A percentile compares a stretch with the other conserved stretches of the same genome.
Conservation (phyloP, 495 filamentous ascomycete genomes). For the Hypoxylon crocopeplum region DNA sequence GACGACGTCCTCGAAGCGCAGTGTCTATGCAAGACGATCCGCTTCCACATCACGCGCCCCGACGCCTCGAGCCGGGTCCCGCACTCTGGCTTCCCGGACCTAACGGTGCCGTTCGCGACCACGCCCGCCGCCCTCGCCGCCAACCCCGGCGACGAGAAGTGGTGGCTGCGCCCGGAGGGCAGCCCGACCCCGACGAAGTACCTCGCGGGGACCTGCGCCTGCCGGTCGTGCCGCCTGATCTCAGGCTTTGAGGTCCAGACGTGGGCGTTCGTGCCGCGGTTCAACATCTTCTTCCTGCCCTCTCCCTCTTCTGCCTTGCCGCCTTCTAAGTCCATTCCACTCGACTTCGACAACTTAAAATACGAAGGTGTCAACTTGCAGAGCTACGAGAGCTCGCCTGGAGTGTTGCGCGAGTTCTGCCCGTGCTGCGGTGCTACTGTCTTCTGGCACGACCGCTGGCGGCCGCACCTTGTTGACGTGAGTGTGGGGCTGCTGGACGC, state of each 20-base stretch:
- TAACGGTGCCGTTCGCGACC: constrained; percentile 38
- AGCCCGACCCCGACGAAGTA: constrained; percentile 60
- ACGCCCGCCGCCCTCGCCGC: constrained; percentile 52
- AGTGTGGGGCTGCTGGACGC: constrained; percentile 67
- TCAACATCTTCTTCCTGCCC: constrained; percentile 59
- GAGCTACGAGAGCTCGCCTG: constrained; percentile 60
- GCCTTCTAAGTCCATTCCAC: constrained; percentile 32
- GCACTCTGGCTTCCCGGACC: constrained; percentile 43
- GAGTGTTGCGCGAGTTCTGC: constrained; percentile 70
- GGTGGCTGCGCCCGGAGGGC: constrained; percentile 40
- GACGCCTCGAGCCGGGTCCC: constrained; percentile 32
- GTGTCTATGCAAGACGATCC: constrained; percentile 51
- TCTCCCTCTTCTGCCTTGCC: neutral
- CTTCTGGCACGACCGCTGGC: constrained; percentile 67
- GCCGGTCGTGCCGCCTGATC: constrained; percentile 65
- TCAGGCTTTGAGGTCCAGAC: constrained; percentile 71
- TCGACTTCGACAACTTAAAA: constrained; percentile 52
- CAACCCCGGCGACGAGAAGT: constrained; percentile 47
- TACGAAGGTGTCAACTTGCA: constrained; percentile 51
- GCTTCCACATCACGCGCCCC: constrained; percentile 52
- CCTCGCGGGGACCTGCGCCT: constrained; percentile 70
- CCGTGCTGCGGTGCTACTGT: constrained; percentile 67
- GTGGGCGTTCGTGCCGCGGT: constrained; percentile 72
- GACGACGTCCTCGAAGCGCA: constrained; percentile 39
- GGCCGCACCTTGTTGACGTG: constrained; percentile 68